These are phyloP conservation scores for Myriosclerotinia scirpicola DNA, from an alignment of 2,329 filamentous ascomycete species.

Conservation along the genomic window DNA sequence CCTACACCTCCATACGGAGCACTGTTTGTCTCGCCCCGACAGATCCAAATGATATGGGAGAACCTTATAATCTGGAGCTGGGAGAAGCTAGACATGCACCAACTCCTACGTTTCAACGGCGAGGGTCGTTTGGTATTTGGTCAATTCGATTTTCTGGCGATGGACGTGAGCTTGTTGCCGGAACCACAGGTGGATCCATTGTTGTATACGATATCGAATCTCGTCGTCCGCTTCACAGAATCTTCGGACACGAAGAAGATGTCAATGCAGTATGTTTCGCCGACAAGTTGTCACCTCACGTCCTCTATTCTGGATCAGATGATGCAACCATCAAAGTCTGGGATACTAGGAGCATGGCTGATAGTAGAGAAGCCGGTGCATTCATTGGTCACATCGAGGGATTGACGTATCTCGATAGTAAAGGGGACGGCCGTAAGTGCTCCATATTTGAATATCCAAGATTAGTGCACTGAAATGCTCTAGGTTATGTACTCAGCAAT, in stretches of 20 bases:
- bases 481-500: conserved; percentile 81
- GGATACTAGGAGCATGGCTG: conserved; percentile 90
- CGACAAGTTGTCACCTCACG: conserved; percentile 83
- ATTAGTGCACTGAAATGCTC: conserved; percentile 17
- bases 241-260: conserved; percentile 73
- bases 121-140: conserved; percentile 67
- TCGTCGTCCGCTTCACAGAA: conserved; percentile 64
- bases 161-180: conserved; percentile 85
- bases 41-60: conserved; percentile 76
- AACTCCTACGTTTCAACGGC: conserved; percentile 24
- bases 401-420: conserved; percentile 68
- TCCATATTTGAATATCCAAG: background rate
- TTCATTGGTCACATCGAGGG: conserved; percentile 68
- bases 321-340: conserved; percentile 94
- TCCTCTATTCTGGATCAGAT: conserved; percentile 93
- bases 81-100: conserved; percentile 47
- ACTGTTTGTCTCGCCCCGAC: conserved; percentile 85
- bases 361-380: conserved; percentile 67
- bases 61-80: conserved; percentile 79
- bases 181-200: conserved; percentile 75
- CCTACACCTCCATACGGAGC: conserved; percentile 85
- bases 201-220: conserved; percentile 92
- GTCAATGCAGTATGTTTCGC: conserved; percentile 98
- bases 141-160: conserved; percentile 91
- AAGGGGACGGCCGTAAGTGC: conserved; percentile 59